These are phyloP conservation scores for Lenzites betulinus DNA, from an alignment of 768 basidiomycete genomes.

Conservation along the genomic window DNA sequence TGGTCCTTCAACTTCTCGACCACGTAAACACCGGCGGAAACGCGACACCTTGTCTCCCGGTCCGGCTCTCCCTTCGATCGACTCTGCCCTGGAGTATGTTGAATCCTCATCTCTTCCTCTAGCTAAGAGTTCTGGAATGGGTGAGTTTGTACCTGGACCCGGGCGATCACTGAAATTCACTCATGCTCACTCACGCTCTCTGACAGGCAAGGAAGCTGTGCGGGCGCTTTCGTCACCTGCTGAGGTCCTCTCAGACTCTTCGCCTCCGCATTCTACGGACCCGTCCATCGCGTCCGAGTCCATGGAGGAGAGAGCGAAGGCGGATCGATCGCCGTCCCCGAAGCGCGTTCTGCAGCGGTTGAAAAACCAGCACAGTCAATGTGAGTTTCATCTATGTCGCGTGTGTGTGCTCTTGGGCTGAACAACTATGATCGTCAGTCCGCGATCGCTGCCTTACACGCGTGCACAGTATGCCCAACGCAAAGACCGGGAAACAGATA, in stretches of 20 bases:
- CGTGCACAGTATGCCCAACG: constrained; percentile 14
- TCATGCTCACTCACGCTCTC: no score
- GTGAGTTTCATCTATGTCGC: background rate
- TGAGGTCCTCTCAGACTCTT: background rate
- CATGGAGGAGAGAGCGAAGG: background rate
- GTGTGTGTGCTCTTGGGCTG: no score
- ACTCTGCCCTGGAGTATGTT: constrained; percentile 8
- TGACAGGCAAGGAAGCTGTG: background rate
- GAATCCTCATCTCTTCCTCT: background rate
- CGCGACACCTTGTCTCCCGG: background rate
- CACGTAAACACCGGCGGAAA: background rate
- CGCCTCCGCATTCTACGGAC: background rate
- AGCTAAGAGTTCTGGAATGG: no score
- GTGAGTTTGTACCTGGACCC: no score
- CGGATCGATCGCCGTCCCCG: constrained; percentile 1
- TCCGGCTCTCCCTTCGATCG: background rate
- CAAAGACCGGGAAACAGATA: constrained; percentile 2
- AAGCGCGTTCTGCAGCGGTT: constrained; percentile 9
- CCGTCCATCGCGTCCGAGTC: constrained; percentile 4
- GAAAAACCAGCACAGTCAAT: background rate
- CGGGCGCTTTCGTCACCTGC: background rate
- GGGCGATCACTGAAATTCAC: no score
- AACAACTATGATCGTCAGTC: background rate
- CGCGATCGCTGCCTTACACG: constrained; percentile 17
- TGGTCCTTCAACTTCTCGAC: background rate